Evolutionary conservation across 495 filamentous ascomycete genomes (phyloP).

Genomic region (Amphirosellinia nigrospora): DNA sequence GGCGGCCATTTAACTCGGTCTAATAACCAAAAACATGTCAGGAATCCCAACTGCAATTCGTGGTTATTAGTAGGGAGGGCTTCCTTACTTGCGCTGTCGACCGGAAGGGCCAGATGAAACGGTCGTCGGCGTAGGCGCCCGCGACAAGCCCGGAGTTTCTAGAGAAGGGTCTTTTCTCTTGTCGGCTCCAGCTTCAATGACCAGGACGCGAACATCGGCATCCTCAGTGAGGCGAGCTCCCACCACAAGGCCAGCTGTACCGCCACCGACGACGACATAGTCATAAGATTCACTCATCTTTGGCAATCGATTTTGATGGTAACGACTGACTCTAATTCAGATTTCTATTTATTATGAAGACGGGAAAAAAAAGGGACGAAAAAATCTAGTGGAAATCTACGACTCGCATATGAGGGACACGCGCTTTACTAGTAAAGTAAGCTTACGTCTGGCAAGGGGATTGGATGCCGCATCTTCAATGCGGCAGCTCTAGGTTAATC

Average conservation of each 20-base stretch:
- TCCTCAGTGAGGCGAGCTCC: constrained; percentile 60
- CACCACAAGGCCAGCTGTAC: constrained; percentile 84
- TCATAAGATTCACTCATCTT: constrained; percentile 60
- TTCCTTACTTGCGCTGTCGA: constrained; percentile 55
- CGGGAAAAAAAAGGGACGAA: background rate
- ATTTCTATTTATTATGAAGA: too few species aligned
- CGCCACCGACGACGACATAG: constrained; percentile 84
- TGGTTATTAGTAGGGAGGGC: background rate
- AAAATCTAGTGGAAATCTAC: background rate
- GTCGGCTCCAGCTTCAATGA: constrained; percentile 63
- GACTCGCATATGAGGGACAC: background rate
- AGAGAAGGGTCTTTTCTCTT: constrained; percentile 53
- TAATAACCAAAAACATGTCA: constrained; percentile 20
- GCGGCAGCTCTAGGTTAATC: constrained; percentile 17
- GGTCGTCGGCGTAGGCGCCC: constrained; percentile 52
- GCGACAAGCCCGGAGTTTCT: constrained; percentile 53
- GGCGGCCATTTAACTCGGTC: constrained; percentile 42
- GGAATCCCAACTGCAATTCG: constrained; percentile 12
- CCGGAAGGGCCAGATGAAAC: constrained; percentile 62
- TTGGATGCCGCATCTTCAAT: constrained; percentile 6
- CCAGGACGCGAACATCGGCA: constrained; percentile 47
- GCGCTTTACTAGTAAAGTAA: constrained; percentile 5
- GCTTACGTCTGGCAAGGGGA: constrained; percentile 18
- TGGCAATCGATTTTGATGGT: background rate
- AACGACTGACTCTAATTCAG: background rate